A percentile compares a stretch with the other conserved stretches of the same genome.
Conservation (phyloP, 2,329 filamentous ascomycete genomes). For the Fusarium albidum region DNA sequence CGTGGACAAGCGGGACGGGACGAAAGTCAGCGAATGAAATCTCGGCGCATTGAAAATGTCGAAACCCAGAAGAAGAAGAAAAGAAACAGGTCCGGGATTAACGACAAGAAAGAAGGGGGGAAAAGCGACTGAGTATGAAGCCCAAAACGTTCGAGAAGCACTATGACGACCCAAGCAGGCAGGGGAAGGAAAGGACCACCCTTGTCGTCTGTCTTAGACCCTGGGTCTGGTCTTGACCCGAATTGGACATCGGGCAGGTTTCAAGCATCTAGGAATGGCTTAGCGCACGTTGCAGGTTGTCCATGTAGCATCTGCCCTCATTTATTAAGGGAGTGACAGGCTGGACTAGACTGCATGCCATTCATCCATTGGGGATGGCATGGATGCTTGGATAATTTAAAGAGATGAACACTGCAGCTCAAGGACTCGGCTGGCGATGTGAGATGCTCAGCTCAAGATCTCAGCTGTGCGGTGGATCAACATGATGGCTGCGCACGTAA, state of each 20-base stretch:
- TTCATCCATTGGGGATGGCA: too few species aligned
- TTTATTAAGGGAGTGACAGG: constrained; percentile 26
- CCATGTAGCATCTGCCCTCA: neutral
- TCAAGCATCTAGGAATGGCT: constrained; percentile 17
- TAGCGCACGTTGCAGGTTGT: constrained; percentile 30
- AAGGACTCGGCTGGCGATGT: neutral
- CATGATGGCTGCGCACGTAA: too few species aligned
- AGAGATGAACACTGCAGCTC: constrained; percentile 2
- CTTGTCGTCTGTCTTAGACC: neutral
- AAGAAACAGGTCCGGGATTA: constrained; percentile 20
- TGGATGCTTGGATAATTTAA: constrained; percentile 3
- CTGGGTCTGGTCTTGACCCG: neutral
- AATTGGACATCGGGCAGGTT: constrained; percentile 18
- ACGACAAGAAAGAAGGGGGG: constrained; percentile 7
- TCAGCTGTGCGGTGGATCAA: too few species aligned
- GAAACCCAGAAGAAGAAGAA: constrained; percentile 27
- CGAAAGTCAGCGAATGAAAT: neutral
- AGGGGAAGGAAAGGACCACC: constrained; percentile 3
- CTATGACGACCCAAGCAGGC: too few species aligned
- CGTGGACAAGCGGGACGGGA: too few species aligned
- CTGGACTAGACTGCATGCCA: constrained; percentile 21
- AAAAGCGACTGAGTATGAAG: constrained; percentile 14
- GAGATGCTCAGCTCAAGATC: neutral
- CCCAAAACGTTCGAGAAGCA: constrained; percentile 26
- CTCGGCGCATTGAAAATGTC: neutral